Conservation (phyloP, 768 basidiomycete genomes). For the Omphalotus guepiniiformis region DNA sequence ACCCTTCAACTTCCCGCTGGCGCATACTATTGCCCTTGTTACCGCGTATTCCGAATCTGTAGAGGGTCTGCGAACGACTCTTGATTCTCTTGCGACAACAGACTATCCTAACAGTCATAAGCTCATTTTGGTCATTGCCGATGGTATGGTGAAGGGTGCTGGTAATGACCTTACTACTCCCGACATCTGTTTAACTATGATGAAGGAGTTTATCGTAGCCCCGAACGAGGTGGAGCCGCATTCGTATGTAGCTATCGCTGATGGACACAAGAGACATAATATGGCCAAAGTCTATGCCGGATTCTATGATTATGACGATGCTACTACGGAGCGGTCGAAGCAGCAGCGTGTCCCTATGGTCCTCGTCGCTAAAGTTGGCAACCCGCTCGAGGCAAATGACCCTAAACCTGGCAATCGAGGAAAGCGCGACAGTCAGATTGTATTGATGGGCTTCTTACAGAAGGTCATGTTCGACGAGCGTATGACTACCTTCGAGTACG, state of each 20-base stretch:
- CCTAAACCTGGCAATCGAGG: conserved; percentile 97
- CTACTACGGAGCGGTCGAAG: conserved; percentile 84
- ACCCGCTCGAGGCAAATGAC: conserved; percentile 84
- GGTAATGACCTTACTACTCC: conserved; percentile 89
- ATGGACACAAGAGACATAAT: conserved; percentile 99
- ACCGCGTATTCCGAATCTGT: conserved; percentile 98
- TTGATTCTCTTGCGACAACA: conserved; percentile 97
- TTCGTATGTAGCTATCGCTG: conserved; percentile 97
- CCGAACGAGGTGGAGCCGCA: conserved; percentile 86
- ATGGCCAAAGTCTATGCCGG: conserved; percentile 99
- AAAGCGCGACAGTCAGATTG: conserved; percentile 97
- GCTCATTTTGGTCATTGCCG: conserved; percentile 90
- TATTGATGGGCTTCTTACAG: conserved; percentile 96
- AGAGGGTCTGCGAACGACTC: conserved; percentile 92
- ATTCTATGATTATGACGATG: conserved; percentile 92
- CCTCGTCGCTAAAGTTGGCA: conserved; percentile 93
- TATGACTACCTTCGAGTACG: conserved; percentile 99
- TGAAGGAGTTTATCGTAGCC: conserved; percentile 87
- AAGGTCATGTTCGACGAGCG: conserved; percentile 99
- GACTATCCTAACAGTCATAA: conserved; percentile 99
- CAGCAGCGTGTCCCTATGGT: conserved; percentile 97
- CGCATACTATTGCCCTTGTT: conserved; percentile 91
- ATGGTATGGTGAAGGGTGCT: conserved; percentile 97
- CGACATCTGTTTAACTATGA: conserved; percentile 92
- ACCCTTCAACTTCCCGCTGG: conserved; percentile 94